These are phyloP conservation scores for Tetradesmus obliquus DNA, from an alignment of 139 green algal species.

Conservation along the genomic window DNA sequence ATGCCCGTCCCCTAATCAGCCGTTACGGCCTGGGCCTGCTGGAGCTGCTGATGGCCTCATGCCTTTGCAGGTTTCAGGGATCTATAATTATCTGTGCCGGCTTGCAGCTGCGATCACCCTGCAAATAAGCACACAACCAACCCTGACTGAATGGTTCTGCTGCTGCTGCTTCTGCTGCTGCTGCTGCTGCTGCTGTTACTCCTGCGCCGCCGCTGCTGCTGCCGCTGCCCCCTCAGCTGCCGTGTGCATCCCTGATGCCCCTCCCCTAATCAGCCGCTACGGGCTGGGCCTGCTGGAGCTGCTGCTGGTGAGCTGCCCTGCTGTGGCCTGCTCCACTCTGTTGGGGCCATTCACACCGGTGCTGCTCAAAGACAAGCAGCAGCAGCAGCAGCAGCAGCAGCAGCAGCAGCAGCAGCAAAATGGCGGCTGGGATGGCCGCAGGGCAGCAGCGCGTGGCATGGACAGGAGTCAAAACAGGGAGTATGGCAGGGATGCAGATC, in stretches of 20 bases:
- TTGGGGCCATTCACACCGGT: conserved; percentile 6
- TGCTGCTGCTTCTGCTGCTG: neutral
- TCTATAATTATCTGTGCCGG: too few relatives aligned
- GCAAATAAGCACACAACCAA: too few relatives aligned
- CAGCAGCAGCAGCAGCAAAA: conserved; percentile 9
- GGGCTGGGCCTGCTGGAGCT: conserved; percentile 34
- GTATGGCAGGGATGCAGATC: neutral
- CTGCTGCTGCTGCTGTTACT: too few relatives aligned
- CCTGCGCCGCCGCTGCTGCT: neutral
- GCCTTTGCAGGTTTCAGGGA: too few relatives aligned
- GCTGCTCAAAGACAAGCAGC: neutral
- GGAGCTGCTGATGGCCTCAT: conserved; percentile 8
- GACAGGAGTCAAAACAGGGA: neutral
- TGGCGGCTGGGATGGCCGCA: neutral
- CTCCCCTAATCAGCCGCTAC: conserved; percentile 15
- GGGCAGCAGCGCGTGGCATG: neutral
- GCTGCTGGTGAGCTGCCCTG: conserved; percentile 28
- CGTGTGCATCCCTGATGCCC: neutral
- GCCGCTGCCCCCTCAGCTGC: neutral
- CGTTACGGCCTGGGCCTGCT: conserved; percentile 31
- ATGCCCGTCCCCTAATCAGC: neutral
- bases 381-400: conserved; percentile 14
- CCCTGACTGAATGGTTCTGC: neutral
- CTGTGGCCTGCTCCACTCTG: conserved; percentile 13
- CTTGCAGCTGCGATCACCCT: too few relatives aligned